phyloP scores from a whole-genome alignment of 169 alveolate species.

The Plasmodium vivax region DNA sequence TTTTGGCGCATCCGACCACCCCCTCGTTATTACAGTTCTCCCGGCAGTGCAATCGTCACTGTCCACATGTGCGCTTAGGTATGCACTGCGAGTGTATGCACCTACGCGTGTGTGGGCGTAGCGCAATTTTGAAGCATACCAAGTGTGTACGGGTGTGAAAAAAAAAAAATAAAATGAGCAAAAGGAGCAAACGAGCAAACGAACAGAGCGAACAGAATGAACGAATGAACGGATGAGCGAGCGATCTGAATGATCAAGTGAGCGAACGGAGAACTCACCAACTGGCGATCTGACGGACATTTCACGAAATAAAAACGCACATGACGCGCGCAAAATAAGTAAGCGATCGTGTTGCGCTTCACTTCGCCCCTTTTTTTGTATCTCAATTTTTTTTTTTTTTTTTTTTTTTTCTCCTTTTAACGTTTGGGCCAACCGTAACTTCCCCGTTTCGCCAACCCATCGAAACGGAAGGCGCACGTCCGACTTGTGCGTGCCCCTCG shows the following conservation, averaged over 20 bases:
- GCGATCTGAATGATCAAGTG: not conserved
- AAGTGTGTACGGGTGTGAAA: not conserved
- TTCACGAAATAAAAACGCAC: not conserved
- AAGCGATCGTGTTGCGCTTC: not conserved
- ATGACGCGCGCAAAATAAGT: not conserved
- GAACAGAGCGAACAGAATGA: too few relatives aligned
- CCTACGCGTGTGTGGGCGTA: not conserved
- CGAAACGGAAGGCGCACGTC: not conserved
- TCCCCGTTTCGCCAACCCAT: not conserved
- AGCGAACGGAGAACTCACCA: not conserved
- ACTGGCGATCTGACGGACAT: not conserved
- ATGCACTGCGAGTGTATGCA: not conserved
- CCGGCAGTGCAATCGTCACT: not conserved
- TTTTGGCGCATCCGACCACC: not conserved
- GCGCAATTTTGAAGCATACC: not conserved
- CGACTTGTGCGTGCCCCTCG: not conserved
- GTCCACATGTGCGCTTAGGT: not conserved
- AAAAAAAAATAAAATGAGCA: not conserved
- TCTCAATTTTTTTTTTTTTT: not conserved
- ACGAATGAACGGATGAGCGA: not conserved
- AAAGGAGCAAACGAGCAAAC: too few relatives aligned
- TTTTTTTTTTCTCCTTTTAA: not conserved
- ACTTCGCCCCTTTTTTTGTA: not conserved
- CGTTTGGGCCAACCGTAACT: not conserved
- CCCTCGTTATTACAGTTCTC: not conserved